Evolutionary conservation across 2,329 filamentous ascomycete genomes (phyloP), one percentile per base, ranked within the genome.

Genomic region (Metarhizium robertsii): DNA sequence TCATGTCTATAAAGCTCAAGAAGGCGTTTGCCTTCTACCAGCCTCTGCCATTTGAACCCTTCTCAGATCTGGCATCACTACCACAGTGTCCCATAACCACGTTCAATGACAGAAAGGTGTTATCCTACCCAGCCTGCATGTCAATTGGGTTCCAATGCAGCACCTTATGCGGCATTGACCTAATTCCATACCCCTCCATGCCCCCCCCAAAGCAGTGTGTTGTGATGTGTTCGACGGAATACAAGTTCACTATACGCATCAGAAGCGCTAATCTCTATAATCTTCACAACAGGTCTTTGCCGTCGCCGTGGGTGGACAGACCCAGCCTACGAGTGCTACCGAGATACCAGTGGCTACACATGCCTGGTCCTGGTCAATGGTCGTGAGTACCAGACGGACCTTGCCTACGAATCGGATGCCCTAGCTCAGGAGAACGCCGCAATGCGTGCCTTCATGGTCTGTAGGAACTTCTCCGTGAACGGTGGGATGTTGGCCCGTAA

Each of bases 361-460:
- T 96, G 92, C 76, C 86, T 91, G 57, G 92, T 96, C 56, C 83
- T 94, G 60, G 92, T 97, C 69, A 96, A 97, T 76, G 95, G 95
- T 64, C 88, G 92, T 67, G 90, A 96, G 76, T 97, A 96, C 75
- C 90, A 92, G 70, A 96, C 92, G 47, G 91, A 96, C 70, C 81
- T 88, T 42, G 82, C 86, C 60, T 95, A 94, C 74, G 85, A 88
- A 69, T 88, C 87, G 59, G 88, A 92, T 69, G 77, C 82, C 51
- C 79, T 95, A 61, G 92, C 92, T 50, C 89, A 91, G 67, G 92
- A 97, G 71, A 94, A 92, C 65, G 92, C 92, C 30, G 92, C 92
- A 58, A 95, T 95, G 83, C 88, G 91, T 59, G 92, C 92, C 56
- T 97, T 96, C 73, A 92, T 96, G 84, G 94, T 96, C 62, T 96